These are phyloP conservation scores for Dalbergia oliveri DNA, from an alignment of 306 rosid species.

Conservation along the genomic window DNA sequence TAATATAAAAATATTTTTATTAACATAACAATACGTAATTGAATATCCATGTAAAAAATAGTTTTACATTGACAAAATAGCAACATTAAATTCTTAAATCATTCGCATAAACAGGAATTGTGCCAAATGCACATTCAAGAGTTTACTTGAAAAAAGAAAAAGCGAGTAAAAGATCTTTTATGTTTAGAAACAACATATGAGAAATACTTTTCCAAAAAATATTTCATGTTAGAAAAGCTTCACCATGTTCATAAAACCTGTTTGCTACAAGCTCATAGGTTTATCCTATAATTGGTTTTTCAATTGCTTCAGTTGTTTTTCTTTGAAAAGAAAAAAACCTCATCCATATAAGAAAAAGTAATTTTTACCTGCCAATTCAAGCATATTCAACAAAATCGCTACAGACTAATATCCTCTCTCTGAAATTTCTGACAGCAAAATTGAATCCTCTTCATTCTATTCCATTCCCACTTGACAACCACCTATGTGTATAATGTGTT, in stretches of 20 bases:
- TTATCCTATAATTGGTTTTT: background rate
- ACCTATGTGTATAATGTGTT: slow-evolving; percentile 41
- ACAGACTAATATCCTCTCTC: slow-evolving; percentile 37
- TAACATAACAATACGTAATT: too few relatives aligned
- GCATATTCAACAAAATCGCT: slow-evolving; percentile 43
- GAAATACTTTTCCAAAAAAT: too few relatives aligned
- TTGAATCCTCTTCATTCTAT: slow-evolving; percentile 49
- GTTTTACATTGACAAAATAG: too few relatives aligned
- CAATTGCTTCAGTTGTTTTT: background rate
- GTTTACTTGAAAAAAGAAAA: too few relatives aligned
- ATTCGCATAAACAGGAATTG: background rate
- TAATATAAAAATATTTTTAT: too few relatives aligned
- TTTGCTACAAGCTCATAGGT: background rate
- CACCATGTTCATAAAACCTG: background rate
- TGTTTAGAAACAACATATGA: too few relatives aligned
- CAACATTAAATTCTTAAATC: background rate
- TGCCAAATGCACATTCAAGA: too few relatives aligned
- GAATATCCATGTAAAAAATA: too few relatives aligned
- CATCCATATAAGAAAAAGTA: background rate
- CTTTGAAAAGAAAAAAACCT: too few relatives aligned
- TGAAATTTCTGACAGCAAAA: slow-evolving; percentile 48
- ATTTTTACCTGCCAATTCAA: background rate
- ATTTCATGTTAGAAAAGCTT: background rate
- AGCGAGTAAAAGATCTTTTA: too few relatives aligned
- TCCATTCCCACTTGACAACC: slow-evolving; percentile 43